These are phyloP conservation scores for Dicorynia guianensis DNA, from an alignment of 306 rosid genomes.

Conservation along the genomic window DNA sequence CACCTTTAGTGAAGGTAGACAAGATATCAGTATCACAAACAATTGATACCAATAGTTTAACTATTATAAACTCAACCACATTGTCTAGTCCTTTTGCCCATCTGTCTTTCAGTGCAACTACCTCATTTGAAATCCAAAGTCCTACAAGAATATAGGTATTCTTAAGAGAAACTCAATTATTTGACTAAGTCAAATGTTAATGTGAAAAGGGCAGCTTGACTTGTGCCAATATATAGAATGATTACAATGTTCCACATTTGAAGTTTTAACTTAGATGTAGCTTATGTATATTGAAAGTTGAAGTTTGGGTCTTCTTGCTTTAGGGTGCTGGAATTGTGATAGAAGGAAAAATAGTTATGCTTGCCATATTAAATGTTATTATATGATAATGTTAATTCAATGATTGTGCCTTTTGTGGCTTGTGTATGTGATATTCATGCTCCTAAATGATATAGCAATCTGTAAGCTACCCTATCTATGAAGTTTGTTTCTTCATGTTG, in stretches of 20 bases:
- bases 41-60: conserved; percentile 60
- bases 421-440: too few species aligned
- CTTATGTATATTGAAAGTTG: conserved; percentile 19
- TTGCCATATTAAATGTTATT: conserved; percentile 10
- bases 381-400: background rate
- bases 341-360: background rate
- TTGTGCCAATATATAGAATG: conserved; percentile 13
- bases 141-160: conserved; percentile 94
- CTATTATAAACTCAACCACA: conserved; percentile 70
- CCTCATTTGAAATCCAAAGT: conserved; percentile 85
- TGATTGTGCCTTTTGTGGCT: background rate
- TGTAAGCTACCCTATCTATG: background rate
- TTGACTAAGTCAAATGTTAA: background rate
- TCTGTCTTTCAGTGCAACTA: conserved; percentile 81
- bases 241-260: conserved; percentile 1
- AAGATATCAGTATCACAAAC: conserved; percentile 76
- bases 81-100: conserved; percentile 76
- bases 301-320: conserved; percentile 13
- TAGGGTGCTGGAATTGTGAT: conserved; percentile 16
- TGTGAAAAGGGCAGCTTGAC: background rate
- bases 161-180: conserved; percentile 25
- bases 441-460: too few species aligned
- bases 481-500: conserved; percentile 23
- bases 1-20: conserved; percentile 78
- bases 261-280: background rate